Evolutionary conservation across 306 rosid genomes (phyloP), one percentile per base, ranked within the genome.

Genomic region (Prunus mira): DNA sequence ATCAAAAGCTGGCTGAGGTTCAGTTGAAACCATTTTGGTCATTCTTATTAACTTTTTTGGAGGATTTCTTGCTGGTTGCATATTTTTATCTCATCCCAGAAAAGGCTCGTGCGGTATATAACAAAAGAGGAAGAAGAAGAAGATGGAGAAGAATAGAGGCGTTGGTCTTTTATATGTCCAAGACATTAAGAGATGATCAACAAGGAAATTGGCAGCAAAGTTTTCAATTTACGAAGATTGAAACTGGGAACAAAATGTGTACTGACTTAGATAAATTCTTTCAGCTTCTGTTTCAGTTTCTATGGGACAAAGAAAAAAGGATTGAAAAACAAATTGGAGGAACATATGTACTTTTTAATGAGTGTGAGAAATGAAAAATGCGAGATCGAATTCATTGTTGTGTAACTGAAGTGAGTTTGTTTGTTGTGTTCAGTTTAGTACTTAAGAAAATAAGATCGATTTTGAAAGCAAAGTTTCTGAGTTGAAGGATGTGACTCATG

Each of bases 1-100:
- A 72, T 95, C 99, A 41, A 92, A 92, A 89, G 98, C 99, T 61
- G 98, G 97, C 76, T 96, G 90, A 95, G 73, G 74, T 57, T 79
- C 82, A 80, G 67, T 75, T 64, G 51, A 58, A 34, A 43, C 47
- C 52, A 22, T 22, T 58, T 67, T 43, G 25, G 43, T 74, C 22
- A 4, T 55, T 63, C 46, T 1, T 52, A 17, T 43, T 13, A 50
- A 55, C 65, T 54, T 63, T 47, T 69, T 67, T 9, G 17, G 3
- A 30, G 28, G 67, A 71, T 56, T 67, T 71, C 43, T 47, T 45
- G 67, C 17, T 27, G 51, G 30, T 78, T 75, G 61, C 49, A 12
- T 74, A 45, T 9, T 43, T 51, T 27, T 73, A 72, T 77, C 73
- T 24, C 56, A 56, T 22, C 76, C 71, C 9, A 49, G 32, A 60